Conservation (phyloP, 192 early-diverging fungal genomes). For the Lobulomyces angularis region DNA sequence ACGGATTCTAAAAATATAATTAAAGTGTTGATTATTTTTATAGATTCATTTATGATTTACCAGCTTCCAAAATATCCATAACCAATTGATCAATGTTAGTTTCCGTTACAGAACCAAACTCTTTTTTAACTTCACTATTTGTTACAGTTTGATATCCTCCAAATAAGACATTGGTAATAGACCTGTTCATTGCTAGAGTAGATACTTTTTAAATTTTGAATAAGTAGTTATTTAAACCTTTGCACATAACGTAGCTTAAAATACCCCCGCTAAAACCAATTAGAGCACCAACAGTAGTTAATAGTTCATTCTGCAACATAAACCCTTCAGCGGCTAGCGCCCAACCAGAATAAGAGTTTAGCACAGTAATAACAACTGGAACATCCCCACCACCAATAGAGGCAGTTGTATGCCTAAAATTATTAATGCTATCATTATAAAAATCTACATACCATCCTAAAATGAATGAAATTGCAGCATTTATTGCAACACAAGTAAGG, state of each 20-base stretch:
- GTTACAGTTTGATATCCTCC: conserved; percentile 12
- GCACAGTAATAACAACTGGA: conserved; percentile 24
- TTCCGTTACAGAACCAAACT: conserved; percentile 5
- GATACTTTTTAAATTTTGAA: not conserved
- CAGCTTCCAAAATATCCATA: conserved; percentile 11
- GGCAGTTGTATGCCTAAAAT: conserved; percentile 22
- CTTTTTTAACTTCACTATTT: not conserved
- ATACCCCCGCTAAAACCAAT: conserved; percentile 24
- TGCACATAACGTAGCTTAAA: conserved; percentile 21
- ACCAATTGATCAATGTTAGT: conserved; percentile 13
- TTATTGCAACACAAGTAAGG: conserved; percentile 11
- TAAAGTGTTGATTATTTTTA: too few relatives aligned
- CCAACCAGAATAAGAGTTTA: conserved; percentile 26
- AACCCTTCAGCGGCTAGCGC: conserved; percentile 22
- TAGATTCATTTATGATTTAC: too few relatives aligned
- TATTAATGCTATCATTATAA: conserved; percentile 8
- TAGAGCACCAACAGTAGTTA: conserved; percentile 18
- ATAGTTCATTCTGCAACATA: conserved; percentile 19
- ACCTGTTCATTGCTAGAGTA: conserved; percentile 23
- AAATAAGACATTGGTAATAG: conserved; percentile 16
- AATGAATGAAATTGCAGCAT: conserved; percentile 6
- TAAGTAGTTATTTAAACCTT: too few relatives aligned
- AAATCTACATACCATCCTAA: not conserved
- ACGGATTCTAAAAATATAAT: too few relatives aligned
- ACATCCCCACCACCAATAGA: conserved; percentile 24